phyloP scores from a whole-genome alignment of 306 rosid genomes.

The Corylus avellana region DNA sequence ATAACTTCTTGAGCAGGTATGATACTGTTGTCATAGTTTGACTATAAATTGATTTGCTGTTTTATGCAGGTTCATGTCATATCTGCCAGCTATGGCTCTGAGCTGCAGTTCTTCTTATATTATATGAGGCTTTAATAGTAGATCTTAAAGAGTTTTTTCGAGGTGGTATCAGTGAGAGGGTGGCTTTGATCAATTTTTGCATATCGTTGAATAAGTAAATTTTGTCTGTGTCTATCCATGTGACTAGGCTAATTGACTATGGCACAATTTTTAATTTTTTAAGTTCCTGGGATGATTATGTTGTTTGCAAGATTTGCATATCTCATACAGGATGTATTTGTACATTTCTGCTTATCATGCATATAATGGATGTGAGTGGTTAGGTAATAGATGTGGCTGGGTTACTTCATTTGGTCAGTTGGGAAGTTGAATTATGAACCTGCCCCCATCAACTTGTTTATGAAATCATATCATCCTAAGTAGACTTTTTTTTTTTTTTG shows the following conservation, averaged over 20 bases:
- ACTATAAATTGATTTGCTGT: not conserved
- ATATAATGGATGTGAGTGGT: not conserved
- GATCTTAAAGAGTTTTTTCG: not conserved
- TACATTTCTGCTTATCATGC: not conserved
- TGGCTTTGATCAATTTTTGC: not conserved
- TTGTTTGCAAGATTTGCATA: not conserved
- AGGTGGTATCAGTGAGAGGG: not conserved
- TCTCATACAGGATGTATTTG: not conserved
- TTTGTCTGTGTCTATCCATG: not conserved
- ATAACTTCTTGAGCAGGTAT: not conserved
- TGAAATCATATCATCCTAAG: not conserved
- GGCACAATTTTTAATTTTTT: not conserved
- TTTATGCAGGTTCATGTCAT: not conserved
- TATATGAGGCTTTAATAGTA: not conserved
- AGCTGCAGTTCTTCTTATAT: not conserved
- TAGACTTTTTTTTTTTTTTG: not conserved
- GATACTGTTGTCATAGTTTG: not conserved
- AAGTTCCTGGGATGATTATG: not conserved
- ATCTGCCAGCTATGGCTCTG: not conserved
- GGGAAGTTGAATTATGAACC: conserved; percentile 1
- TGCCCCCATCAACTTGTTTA: not conserved
- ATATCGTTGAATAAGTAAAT: not conserved
- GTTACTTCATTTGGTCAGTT: not conserved
- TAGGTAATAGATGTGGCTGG: not conserved
- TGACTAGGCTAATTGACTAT: not conserved